Evolutionary conservation across 352 stramenopile species (phyloP).

Genomic region (Globisporangium nunn): DNA sequence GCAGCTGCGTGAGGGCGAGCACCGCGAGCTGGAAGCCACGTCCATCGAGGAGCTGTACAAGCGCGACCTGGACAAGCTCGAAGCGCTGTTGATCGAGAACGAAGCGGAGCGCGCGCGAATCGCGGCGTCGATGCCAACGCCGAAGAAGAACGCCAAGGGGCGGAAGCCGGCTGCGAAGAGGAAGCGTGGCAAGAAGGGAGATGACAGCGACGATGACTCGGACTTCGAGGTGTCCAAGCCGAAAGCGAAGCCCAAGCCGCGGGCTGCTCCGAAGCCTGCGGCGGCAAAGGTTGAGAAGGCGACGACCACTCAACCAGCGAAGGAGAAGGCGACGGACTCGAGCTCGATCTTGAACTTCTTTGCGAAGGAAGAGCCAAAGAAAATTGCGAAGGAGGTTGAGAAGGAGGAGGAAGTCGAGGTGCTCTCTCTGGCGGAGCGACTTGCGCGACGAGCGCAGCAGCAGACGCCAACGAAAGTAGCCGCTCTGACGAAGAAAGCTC

Average conservation of each 20-base stretch:
- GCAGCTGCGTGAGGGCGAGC: constrained; percentile 77
- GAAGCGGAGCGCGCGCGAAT: constrained; percentile 51
- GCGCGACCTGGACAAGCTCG: constrained; percentile 88
- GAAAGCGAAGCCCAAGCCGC: constrained; percentile 37
- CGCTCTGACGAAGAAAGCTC: constrained; percentile 13
- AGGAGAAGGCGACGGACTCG: constrained; percentile 18
- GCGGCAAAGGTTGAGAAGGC: constrained; percentile 13
- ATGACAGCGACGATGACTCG: constrained; percentile 47
- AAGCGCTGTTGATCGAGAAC: constrained; percentile 59
- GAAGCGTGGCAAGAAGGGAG: constrained; percentile 36
- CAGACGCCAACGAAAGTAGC: constrained; percentile 36
- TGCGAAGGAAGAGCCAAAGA: constrained; percentile 20
- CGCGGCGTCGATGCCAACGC: constrained; percentile 47
- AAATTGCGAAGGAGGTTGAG: constrained; percentile 12
- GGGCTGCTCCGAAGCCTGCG: constrained; percentile 20
- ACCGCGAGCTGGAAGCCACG: constrained; percentile 71
- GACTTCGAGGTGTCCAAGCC: constrained; percentile 48
- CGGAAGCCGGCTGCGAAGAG: constrained; percentile 42
- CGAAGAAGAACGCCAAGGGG: constrained; percentile 39
- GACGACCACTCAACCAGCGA: constrained; percentile 18
- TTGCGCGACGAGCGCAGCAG: constrained; percentile 44
- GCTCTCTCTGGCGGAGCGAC: constrained; percentile 61
- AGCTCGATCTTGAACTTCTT: constrained; percentile 48
- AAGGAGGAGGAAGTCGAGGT: constrained; percentile 62
- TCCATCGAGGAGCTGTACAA: constrained; percentile 91